Evolutionary conservation across 371 early-diverging fungal genomes (phyloP), one percentile per base, ranked within the genome.

Genomic region (Mucor lusitanicus): DNA sequence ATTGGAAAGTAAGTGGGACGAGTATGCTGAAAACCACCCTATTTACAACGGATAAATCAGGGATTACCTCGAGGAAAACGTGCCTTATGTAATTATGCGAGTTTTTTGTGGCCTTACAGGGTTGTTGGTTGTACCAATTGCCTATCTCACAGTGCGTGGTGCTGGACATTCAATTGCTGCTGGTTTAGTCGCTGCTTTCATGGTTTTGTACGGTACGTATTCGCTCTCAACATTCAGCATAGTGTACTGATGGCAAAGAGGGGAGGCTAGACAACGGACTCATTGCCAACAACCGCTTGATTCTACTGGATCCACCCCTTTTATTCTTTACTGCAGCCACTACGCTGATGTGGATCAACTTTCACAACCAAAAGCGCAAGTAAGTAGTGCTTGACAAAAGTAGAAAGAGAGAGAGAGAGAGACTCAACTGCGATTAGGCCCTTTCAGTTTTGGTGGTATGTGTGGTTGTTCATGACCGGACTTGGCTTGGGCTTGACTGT

Each of bases 241-340:
- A 23, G n/a, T 50, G 7, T 39, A 44, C 23, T 21, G 30, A 27
- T 59, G 40, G 19, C 17, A 12, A 55, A 53, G 63, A 58, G 57
- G 63, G 59, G n/a, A n/a, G n/a, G n/a, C 21, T 48, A 92, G 97
- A 98, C 63, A 98, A 94, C 73, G 86, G 92, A 6, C 80, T 97
- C 61, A 86, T 94, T 53, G 90, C 97, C 9, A 97, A 98, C 72
- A 92, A 90, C 50, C 85, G 98, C 32, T 77, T 95, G 66, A 97
- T 98, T 35, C 80, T 97, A 32, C 83, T 98, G 67, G 99, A 98
- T 76, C 87, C 95, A 23, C 90, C 91, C 66, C 79, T 98, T 46
- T 84, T 98, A 37, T 89, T 97, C 60, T 97, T 95, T 63, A 91
- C 89, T 25, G 87, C 91, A 0, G 75, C 85, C 57, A 89, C 94